Base-by-base conservation (phyloP, 768 basidiomycete species). In the Lentinula lateritia region DNA sequence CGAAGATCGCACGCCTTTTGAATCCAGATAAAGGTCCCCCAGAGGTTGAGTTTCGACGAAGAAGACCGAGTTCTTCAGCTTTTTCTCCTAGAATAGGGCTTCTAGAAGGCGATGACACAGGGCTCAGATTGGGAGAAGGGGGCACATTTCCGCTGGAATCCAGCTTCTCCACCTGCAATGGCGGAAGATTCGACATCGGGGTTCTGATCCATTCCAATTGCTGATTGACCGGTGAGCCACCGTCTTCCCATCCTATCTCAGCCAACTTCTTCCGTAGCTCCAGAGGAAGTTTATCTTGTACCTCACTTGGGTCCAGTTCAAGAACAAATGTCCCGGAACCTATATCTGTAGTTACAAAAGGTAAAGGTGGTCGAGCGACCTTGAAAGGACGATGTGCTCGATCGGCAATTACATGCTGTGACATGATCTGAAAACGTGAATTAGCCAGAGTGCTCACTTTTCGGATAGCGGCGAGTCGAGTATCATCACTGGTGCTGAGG, bases 241-340 rank as follows among this genome's bases (percentile, higher is more conserved):
- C 86, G 42, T 87, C 80, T 5, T 78, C 80, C 89, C 89, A 93
- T 13, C 89, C 90, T 53, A 93, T 85, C 61, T 92, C 88, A 0
- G 83, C 80, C 16, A 93, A 75, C 46, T 84, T 83, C 62, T 83
- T 83, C 57, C 82, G 79, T 39, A 91, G 69, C 66, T 92, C 90
- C 13, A 78, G 64, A 3, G 90, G 89, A 12, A 93, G 74, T 28
- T 75, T 80, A 57, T 83, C 79, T 56, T 79, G 79, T 50, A 72
- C 67, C 39, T 84, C 83, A 15, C 79, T 78, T 0, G 73, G 66
- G 60, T 82, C 83, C 58, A 87, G 83, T 34, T 81, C 79, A 32
- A 76, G 78, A 2, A 87, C 75, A 65, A 83, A 90, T 9, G 76
- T 70, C 61, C 74, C 82, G 1, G 86, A 84, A 1, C 90, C 90